Evolutionary conservation across 345 rosid species (phyloP).

Genomic region (rapeseed (Brassica napus)): Da-Ae NC_063445.1:23286001-23286500

Average conservation of each 20-base stretch:
- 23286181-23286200: conserved; percentile 45
- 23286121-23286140: conserved; percentile 89
- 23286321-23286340: conserved; percentile 26
- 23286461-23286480: too few relatives aligned
- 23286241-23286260: conserved; percentile 29
- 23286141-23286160: conserved; percentile 91
- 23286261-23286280: conserved; percentile 34
- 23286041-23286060: conserved; percentile 17
- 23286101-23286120: conserved; percentile 31
- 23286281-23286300: not conserved
- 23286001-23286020: conserved; percentile 53
- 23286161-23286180: conserved; percentile 73
- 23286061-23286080: conserved; percentile 14
- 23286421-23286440: not conserved
- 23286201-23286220: not conserved
- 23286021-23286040: conserved; percentile 30
- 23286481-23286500: too few relatives aligned
- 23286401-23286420: conserved; percentile 62
- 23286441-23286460: not conserved
- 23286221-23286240: conserved; percentile 3
- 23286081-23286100: conserved; percentile 24
- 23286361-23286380: conserved; percentile 53
- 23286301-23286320: conserved; percentile 14
- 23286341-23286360: conserved; percentile 46
- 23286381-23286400: conserved; percentile 83